A percentile compares a stretch with the other conserved stretches of the same genome.
phyloP scores from a whole-genome alignment of 768 basidiomycete species.

The Hygrocybe coccinea region DNA sequence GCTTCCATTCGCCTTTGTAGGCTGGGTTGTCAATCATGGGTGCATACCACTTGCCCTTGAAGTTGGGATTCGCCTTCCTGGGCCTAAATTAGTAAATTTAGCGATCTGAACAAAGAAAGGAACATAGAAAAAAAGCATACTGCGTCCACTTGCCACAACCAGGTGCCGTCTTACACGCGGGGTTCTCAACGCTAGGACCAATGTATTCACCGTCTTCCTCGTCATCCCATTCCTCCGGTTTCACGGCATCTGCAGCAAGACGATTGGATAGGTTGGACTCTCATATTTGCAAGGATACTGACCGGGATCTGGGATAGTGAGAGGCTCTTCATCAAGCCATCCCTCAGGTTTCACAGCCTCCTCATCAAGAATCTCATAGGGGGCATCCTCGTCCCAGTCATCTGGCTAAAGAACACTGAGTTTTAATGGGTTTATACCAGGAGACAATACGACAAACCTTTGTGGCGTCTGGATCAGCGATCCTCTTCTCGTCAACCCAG shows the following conservation, averaged over 20 bases:
- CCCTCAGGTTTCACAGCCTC: constrained; percentile 88
- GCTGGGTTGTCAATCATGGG: constrained; percentile 95
- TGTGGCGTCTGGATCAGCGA: constrained; percentile 75
- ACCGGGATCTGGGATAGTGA: constrained; percentile 83
- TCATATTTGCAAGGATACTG: constrained; percentile 11
- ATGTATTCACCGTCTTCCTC: constrained; percentile 99
- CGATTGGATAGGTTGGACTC: background rate
- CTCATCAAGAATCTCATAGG: constrained; percentile 84
- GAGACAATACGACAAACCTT: constrained; percentile 48
- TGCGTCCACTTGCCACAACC: constrained; percentile 96
- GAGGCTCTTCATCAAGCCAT: constrained; percentile 89
- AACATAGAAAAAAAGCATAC: constrained; percentile 33
- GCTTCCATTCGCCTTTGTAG: constrained; percentile 94
- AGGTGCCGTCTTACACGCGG: constrained; percentile 81
- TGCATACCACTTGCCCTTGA: constrained; percentile 98
- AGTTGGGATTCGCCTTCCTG: constrained; percentile 83
- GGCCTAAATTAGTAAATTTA: constrained; percentile 44
- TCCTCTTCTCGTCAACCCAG: constrained; percentile 90
- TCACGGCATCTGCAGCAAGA: constrained; percentile 59
- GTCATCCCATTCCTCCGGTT: constrained; percentile 99
- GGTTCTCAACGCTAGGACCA: constrained; percentile 83
- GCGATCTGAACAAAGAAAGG: constrained; percentile 1
- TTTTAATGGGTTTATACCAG: background rate
- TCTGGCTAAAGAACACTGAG: constrained; percentile 52
- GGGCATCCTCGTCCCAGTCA: constrained; percentile 98